phyloP scores from a whole-genome alignment of 164 flowering plant genomes.

The Umbilicus rupestris region DNA sequence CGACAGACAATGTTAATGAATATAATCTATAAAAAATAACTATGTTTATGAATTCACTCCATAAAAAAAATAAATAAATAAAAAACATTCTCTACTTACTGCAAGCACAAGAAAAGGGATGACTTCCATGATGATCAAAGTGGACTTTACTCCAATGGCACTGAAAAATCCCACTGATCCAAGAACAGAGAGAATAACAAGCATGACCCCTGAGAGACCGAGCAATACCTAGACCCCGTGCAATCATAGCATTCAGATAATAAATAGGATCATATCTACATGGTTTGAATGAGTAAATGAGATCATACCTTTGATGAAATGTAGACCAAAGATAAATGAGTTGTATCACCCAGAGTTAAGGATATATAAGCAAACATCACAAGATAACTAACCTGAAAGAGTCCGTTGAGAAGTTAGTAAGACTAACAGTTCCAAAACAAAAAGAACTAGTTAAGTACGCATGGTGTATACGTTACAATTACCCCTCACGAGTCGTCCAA shows the following conservation, averaged over 20 bases:
- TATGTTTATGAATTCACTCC: no score
- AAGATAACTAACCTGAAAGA: constrained; percentile 88
- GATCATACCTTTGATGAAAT: constrained; percentile 81
- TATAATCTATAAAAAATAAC: no score
- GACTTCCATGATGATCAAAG: constrained; percentile 97
- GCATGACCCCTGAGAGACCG: constrained; percentile 86
- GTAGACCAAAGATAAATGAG: constrained; percentile 54
- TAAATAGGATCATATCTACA: not conserved
- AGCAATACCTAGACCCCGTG: constrained; percentile 59
- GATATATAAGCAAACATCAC: constrained; percentile 99
- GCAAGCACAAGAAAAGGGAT: constrained; percentile 98
- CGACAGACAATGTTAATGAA: no score
- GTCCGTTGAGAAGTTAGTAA: constrained; percentile 4
- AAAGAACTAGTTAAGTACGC: no score
- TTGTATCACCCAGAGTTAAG: constrained; percentile 73
- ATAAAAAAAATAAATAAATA: not conserved
- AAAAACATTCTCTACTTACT: constrained; percentile 41
- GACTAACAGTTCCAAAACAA: not conserved
- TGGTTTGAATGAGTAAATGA: not conserved
- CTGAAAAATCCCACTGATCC: constrained; percentile 96
- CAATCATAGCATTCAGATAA: not conserved
- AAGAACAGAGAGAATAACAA: constrained; percentile 87
- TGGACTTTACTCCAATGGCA: constrained; percentile 91
- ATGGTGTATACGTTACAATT: no score
- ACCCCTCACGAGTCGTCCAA: no score